These are phyloP conservation scores for Rhodotorula sp. DNA, from an alignment of 1,284 basidiomycete genomes.

Conservation along the genomic window DNA sequence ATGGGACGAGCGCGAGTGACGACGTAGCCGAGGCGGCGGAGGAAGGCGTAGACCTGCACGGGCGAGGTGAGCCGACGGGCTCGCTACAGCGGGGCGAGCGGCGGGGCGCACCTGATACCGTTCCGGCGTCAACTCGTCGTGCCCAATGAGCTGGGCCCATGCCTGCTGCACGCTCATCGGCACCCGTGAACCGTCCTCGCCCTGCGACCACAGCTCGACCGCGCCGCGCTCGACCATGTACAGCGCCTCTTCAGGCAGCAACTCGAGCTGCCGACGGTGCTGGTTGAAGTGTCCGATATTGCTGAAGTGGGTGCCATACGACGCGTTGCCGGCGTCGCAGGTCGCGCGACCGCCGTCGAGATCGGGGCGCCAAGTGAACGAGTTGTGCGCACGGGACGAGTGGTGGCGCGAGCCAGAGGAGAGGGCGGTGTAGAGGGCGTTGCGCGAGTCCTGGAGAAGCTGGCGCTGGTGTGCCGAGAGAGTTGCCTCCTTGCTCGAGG, in stretches of 20 bases:
- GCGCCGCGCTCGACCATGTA: constrained; percentile 89
- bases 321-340: constrained; percentile 53
- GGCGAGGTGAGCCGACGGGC: neutral
- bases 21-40: constrained; percentile 87
- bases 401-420: constrained; percentile 43
- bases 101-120: constrained; percentile 70
- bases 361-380: constrained; percentile 45
- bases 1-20: constrained; percentile 57
- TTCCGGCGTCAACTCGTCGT: constrained; percentile 74
- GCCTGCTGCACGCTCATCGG: constrained; percentile 87
- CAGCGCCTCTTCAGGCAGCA: constrained; percentile 90
- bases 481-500: constrained; percentile 32
- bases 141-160: constrained; percentile 78
- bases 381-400: constrained; percentile 41
- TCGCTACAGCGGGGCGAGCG: no score
- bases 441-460: constrained; percentile 41
- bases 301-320: constrained; percentile 71
- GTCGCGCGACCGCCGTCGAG: constrained; percentile 27
- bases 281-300: constrained; percentile 66
- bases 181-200: constrained; percentile 35
- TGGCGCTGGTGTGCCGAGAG: constrained; percentile 40
- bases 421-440: constrained; percentile 44
- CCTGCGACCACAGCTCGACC: constrained; percentile 74
- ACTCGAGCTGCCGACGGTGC: constrained; percentile 66
- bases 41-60: constrained; percentile 82